Evolutionary conservation across 202 grass and related monocot genomes (phyloP), one percentile per base, ranked within the genome.

Genomic region (Elaeis oleifera): DNA sequence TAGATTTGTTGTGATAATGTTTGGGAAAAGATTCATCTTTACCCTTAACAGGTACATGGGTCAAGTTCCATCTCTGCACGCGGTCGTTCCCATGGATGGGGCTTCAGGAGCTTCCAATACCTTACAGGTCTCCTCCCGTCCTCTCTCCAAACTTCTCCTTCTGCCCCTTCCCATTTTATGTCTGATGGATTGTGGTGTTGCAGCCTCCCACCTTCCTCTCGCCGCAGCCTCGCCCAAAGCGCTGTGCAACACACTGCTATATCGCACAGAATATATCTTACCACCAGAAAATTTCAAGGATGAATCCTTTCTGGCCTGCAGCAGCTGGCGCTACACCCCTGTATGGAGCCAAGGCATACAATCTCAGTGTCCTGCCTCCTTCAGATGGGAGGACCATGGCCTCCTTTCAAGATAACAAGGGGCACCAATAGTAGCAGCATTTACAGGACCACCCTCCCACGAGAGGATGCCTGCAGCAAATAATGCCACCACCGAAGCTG

Each of bases 231-330:
- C 84, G 82, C 0, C 75, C 74, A 15, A 97, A 92, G 74, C 81
- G 88, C 50, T 92, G 88, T 50, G 85, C 77, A 5, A 97, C 88
- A 1, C 94, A 97, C 81, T 97, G 71, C 68, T 97, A 84, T 60
- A 79, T 97, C 56, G 88, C 94, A 5, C 79, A 97, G 70, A 80
- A 79, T 56, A 97, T 92, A 70, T 70, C 59, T 6, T 79, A 89
- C 66, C 63, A 86, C 49, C 88, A 97, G 80, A 75, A 67, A 53
- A 0, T 92, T 67, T 16, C 82, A 14, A 92, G 80, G 82, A 84
- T 97, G 79, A 86, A 81, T 74, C 72, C 80, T 27, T 69, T 85
- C 72, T 87, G 84, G 84, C 59, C 77, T 0, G 71, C 80, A 17
- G 72, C 84, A 3, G 78, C 81, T 0, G 79, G 79, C 70, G 60